Conservation (phyloP, 2,329 filamentous ascomycete genomes). For the Venturiaceae sp. region DNA sequence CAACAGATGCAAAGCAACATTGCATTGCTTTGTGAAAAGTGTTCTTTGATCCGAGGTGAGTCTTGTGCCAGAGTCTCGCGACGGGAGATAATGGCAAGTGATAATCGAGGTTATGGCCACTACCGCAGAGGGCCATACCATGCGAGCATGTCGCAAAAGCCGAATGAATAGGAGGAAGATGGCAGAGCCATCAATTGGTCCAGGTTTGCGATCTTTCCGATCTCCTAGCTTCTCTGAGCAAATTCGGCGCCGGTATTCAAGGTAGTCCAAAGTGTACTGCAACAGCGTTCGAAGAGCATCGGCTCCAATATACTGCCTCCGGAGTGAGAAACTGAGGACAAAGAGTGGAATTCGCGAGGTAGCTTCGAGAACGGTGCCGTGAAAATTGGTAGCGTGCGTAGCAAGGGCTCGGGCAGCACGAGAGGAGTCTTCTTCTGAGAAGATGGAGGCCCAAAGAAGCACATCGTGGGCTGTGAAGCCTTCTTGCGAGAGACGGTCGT, state of each 20-base stretch:
- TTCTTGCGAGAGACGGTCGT: conserved; percentile 9
- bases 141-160: conserved; percentile 40
- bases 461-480: conserved; percentile 15
- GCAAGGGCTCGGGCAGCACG: neutral
- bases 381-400: neutral
- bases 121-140: conserved; percentile 37
- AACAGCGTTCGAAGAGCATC: conserved; percentile 33
- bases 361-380: neutral
- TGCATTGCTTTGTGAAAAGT: conserved; percentile 28
- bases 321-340: conserved; percentile 36
- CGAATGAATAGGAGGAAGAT: conserved; percentile 33
- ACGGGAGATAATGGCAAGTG: conserved; percentile 7
- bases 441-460: conserved; percentile 7
- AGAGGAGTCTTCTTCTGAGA: neutral
- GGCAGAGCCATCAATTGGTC: conserved; percentile 9
- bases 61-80: neutral
- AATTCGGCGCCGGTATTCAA: neutral
- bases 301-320: conserved; percentile 29
- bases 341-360: conserved; percentile 31
- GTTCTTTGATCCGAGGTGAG: neutral
- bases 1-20: conserved; percentile 37
- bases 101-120: conserved; percentile 30
- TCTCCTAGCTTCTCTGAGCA: neutral
- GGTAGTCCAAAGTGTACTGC: neutral
- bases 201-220: neutral